Conservation (phyloP, 495 filamentous ascomycete species). For the Aspergillus leporis region DNA sequence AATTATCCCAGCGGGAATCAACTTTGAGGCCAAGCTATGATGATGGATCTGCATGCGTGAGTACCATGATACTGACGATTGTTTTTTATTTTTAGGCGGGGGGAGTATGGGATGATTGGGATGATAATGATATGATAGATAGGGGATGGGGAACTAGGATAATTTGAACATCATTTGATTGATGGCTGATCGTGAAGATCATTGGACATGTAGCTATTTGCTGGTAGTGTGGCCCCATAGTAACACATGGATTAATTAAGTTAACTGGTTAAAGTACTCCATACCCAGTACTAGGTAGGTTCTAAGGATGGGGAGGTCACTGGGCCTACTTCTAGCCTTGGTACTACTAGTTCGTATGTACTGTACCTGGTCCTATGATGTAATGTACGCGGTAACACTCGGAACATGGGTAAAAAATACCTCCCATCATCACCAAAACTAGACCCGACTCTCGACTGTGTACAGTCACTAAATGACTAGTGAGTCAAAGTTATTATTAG, state of each 20-base stretch:
- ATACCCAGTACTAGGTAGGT: no score
- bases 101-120: neutral
- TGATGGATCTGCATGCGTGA: neutral
- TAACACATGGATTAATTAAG: no score
- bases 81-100: no score
- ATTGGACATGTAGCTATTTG: no score
- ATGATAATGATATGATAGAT: neutral
- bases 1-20: slow-evolving; percentile 3
- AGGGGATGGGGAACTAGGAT: neutral
- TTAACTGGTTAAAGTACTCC: no score
- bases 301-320: no score
- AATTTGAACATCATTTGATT: neutral
- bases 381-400: slow-evolving; percentile 5
- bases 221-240: no score
- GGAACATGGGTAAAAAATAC: neutral
- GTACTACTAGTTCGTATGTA: no score
- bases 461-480: neutral
- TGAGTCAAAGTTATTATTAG: neutral
- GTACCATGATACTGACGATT: neutral
- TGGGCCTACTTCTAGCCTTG: no score
- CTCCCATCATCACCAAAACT: neutral
- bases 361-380: neutral
- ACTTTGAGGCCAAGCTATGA: neutral
- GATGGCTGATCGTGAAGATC: no score
- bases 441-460: neutral